Evolutionary conservation across 1,284 basidiomycete genomes (phyloP).

Genomic region (Heterobasidion parviporum): DNA sequence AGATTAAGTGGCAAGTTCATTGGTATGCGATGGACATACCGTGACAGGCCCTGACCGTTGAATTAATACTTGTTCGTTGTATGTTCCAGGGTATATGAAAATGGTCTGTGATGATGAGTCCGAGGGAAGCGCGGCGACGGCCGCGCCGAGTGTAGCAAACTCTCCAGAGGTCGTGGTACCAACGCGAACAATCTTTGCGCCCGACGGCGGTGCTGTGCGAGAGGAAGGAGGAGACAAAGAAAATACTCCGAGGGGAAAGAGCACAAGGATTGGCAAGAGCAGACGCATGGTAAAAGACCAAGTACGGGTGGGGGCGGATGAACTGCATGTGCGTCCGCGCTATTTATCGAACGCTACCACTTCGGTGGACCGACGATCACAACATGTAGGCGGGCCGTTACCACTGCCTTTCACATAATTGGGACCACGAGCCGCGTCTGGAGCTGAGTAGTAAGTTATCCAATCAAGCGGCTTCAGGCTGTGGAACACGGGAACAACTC

Average conservation of each 20-base stretch:
- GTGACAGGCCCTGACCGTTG: slow-evolving; percentile 25
- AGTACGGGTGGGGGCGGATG: not conserved
- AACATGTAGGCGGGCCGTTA: not conserved
- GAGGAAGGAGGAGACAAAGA: slow-evolving; percentile 21
- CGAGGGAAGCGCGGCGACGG: slow-evolving; percentile 34
- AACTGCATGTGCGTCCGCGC: not conserved
- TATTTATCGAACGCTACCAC: not conserved
- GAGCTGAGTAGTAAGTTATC: too few species aligned
- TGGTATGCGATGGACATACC: slow-evolving; percentile 15
- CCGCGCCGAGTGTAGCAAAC: slow-evolving; percentile 31
- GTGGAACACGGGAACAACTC: not conserved
- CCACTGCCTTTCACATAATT: not conserved
- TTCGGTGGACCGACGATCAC: not conserved
- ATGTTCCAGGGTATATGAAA: slow-evolving; percentile 49
- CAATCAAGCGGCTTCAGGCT: too few species aligned
- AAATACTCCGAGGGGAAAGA: slow-evolving; percentile 1
- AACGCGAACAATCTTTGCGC: slow-evolving; percentile 34
- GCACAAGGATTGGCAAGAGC: not conserved
- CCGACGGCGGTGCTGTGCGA: slow-evolving; percentile 36
- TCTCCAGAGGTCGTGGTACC: slow-evolving; percentile 34
- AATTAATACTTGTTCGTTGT: slow-evolving; percentile 44
- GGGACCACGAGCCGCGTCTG: not conserved
- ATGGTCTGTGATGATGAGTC: slow-evolving; percentile 34
- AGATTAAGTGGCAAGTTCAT: slow-evolving; percentile 3
- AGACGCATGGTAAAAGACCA: not conserved